Evolutionary conservation across 352 stramenopile species (phyloP).

Genomic region (Phytophthora foliorum): DNA sequence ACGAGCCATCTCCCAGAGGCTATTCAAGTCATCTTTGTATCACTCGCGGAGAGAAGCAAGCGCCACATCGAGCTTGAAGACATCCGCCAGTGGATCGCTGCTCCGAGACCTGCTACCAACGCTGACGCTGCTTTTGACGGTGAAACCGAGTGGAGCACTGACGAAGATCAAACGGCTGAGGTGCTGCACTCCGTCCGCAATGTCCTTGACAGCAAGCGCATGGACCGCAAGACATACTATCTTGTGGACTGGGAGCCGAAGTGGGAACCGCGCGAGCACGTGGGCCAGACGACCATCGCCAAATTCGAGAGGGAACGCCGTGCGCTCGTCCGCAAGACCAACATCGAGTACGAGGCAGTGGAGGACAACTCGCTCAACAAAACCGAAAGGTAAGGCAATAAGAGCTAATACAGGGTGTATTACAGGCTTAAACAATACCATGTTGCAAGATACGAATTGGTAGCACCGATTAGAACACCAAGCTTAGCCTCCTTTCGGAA

Average conservation of each 20-base stretch:
- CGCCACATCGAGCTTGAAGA: neutral
- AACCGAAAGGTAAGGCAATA: conserved; percentile 2
- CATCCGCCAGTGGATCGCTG: neutral
- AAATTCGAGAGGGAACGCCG: conserved; percentile 25
- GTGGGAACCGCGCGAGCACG: conserved; percentile 13
- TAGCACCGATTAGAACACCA: conserved; percentile 15
- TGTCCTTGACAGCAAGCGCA: neutral
- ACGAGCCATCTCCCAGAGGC: neutral
- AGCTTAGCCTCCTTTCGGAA: conserved; percentile 16
- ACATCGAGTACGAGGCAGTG: conserved; percentile 31
- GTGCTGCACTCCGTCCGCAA: neutral
- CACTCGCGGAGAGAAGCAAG: conserved; percentile 17
- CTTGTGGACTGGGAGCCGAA: conserved; percentile 36
- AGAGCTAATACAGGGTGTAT: conserved; percentile 2
- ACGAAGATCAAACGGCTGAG: neutral
- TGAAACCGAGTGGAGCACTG: neutral
- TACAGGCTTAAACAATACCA: conserved; percentile 6
- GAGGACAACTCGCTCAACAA: conserved; percentile 29
- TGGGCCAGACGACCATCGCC: conserved; percentile 16
- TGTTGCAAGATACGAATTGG: neutral
- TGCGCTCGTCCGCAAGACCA: conserved; percentile 26
- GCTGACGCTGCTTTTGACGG: neutral
- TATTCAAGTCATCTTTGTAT: conserved; percentile 3
- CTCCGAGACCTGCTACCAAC: neutral
- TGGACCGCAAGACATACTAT: conserved; percentile 17